Conservation (phyloP, 1,284 basidiomycete species). For the Malassezia psittaci region DNA sequence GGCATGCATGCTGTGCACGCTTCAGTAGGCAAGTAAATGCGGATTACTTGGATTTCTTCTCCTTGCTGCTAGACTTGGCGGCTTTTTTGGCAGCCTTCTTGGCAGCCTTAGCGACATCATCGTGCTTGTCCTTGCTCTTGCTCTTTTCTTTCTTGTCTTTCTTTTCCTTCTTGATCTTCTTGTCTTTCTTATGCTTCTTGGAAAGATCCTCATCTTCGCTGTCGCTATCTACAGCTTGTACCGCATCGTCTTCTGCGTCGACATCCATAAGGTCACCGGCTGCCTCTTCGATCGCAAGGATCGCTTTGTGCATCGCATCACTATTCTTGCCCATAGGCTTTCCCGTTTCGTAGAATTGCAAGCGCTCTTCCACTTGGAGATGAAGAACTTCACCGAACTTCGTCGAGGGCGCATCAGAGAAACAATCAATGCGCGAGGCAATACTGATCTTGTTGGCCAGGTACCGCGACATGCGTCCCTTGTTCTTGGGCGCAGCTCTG, state of each 20-base stretch:
- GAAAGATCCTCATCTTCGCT: constrained; percentile 52
- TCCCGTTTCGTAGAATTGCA: constrained; percentile 73
- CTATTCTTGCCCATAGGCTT: constrained; percentile 43
- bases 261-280: constrained; percentile 61
- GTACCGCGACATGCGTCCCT: constrained; percentile 67
- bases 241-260: constrained; percentile 53
- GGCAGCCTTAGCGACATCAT: constrained; percentile 29
- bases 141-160: constrained; percentile 42
- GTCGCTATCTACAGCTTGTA: constrained; percentile 52
- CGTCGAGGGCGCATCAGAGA: constrained; percentile 69
- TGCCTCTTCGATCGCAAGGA: constrained; percentile 66
- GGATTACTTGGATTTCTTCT: constrained; percentile 20
- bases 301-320: constrained; percentile 64
- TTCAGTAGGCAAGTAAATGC: too few relatives aligned
- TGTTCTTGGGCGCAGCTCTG: constrained; percentile 85
- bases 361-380: constrained; percentile 87
- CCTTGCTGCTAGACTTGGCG: constrained; percentile 25
- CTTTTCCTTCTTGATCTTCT: constrained; percentile 57
- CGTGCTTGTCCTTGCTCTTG: constrained; percentile 24
- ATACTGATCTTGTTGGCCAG: constrained; percentile 99
- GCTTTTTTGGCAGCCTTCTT: constrained; percentile 42
- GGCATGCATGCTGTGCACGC: too few relatives aligned
- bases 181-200: constrained; percentile 51
- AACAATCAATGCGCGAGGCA: constrained; percentile 94
- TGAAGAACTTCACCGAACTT: constrained; percentile 92